Evolutionary conservation across 2,329 filamentous ascomycete species (phyloP), one percentile per base, ranked within the genome.

Genomic region (Hymenoscyphus fraxineus): DNA sequence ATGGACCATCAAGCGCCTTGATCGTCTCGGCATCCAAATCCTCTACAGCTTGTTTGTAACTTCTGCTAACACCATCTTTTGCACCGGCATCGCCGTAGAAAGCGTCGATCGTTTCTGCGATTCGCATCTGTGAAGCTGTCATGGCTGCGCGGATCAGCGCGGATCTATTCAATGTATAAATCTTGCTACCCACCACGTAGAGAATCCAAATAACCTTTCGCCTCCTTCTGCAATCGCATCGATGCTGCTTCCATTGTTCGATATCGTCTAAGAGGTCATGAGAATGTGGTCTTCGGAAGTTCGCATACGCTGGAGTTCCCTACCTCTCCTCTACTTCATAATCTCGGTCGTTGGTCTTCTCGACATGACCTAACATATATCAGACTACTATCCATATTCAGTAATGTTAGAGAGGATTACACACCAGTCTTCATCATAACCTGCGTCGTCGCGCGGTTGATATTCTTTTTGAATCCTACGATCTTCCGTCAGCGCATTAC

Each of bases 401-500:
- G n/a, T 32, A 3, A 38, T 13, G 2, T 10, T 40, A 31, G 12
- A 22, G 31, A 6, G n/a, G 1, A 31, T 54, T 47, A 74, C 83
- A 69, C 78, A 91, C 89, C 92, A 64, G 93, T 96, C 85, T 99
- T 99, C 94, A 99, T 98, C 92, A 99, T 97, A 68, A 98, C 94
- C 88, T 97, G 93, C 81, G 96, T 99, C 79, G 94, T 97, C 74
- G 94, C 94, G 82, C 95, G 92, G 83, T 95, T 94, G 82, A 98
- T 93, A 88, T 96, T 96, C 79, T 96, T 97, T 82, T 95, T 93
- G 82, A 93, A 94, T 70, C 89, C 89, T 90, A 74, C n/a, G 41
- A 59, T 13, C 6, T 40, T 39, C 19, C 75, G 74, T 72, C 72
- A 73, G 72, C 65, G 64, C 35, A 63, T 60, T 41, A 32, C 60